These are phyloP conservation scores for Pontederia paniculata DNA, from an alignment of 176 grass and related monocot species.

Conservation along the genomic window DNA sequence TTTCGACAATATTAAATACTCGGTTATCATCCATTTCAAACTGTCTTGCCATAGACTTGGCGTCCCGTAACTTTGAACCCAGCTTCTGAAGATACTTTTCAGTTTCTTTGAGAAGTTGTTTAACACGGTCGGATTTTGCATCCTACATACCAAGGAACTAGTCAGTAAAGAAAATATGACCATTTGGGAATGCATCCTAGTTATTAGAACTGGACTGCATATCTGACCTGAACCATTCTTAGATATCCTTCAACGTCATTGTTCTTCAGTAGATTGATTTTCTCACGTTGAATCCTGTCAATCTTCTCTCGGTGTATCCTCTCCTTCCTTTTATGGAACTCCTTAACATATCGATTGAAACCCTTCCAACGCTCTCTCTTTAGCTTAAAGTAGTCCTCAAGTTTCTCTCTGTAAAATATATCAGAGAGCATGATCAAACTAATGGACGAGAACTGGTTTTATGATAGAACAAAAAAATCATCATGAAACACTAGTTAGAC, in stretches of 20 bases:
- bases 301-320: slow-evolving; percentile 84
- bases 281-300: slow-evolving; percentile 93
- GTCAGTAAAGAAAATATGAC: slow-evolving; percentile 1
- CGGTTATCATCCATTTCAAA: slow-evolving; percentile 36
- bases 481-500: no score
- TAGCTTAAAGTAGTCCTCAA: slow-evolving; percentile 87
- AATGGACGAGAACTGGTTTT: no score
- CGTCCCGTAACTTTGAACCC: slow-evolving; percentile 61
- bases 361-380: slow-evolving; percentile 87
- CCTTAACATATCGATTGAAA: slow-evolving; percentile 77
- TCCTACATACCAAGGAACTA: slow-evolving; percentile 48
- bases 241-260: slow-evolving; percentile 99
- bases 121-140: slow-evolving; percentile 97
- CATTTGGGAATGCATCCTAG: slow-evolving; percentile 13
- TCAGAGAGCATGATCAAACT: slow-evolving; percentile 8
- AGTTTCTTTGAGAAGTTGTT: slow-evolving; percentile 90
- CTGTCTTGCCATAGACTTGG: slow-evolving; percentile 38
- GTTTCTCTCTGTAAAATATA: slow-evolving; percentile 57
- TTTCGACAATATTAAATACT: slow-evolving; percentile 43
- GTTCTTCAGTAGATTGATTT: slow-evolving; percentile 98
- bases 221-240: slow-evolving; percentile 83
- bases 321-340: slow-evolving; percentile 98
- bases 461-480: no score
- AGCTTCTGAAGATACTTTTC: slow-evolving; percentile 98
- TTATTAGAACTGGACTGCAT: slow-evolving; percentile 18